phyloP scores from a whole-genome alignment of 2,329 filamentous ascomycete species.

The Chaetomiaceae sp. region DNA sequence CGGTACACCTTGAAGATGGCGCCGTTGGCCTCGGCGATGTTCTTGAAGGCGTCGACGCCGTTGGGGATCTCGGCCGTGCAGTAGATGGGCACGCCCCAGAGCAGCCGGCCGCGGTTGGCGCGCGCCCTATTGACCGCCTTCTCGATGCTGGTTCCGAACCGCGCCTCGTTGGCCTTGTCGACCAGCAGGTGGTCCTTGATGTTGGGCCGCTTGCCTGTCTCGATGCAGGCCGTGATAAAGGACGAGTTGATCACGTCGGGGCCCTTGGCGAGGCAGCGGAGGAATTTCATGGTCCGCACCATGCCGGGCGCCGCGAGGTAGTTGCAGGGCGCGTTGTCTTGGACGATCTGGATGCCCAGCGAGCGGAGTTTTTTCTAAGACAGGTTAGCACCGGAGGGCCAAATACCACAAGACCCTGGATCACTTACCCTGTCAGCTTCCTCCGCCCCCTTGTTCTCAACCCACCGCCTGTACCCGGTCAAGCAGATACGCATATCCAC shows the following conservation, averaged over 20 bases:
- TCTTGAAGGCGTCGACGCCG: conserved; percentile 76
- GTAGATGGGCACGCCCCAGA: conserved; percentile 75
- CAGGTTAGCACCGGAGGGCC: background rate
- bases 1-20: conserved; percentile 75
- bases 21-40: conserved; percentile 84
- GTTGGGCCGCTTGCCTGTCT: conserved; percentile 60
- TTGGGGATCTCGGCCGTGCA: conserved; percentile 77
- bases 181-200: conserved; percentile 63
- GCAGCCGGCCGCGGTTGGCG: conserved; percentile 69
- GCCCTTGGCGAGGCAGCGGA: conserved; percentile 77
- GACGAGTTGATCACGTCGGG: conserved; percentile 71
- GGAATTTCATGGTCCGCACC: conserved; percentile 89
- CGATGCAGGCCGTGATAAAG: conserved; percentile 75
- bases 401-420: background rate
- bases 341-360: conserved; percentile 75
- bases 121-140: conserved; percentile 67
- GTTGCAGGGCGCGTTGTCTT: conserved; percentile 71
- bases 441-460: conserved; percentile 67
- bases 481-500: conserved; percentile 73
- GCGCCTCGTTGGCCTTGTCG: conserved; percentile 69
- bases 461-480: conserved; percentile 82
- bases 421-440: conserved; percentile 70
- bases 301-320: conserved; percentile 84
- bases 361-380: conserved; percentile 71
- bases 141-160: conserved; percentile 64